Base-by-base conservation (phyloP, 2,329 filamentous ascomycete species). In the Aspergillus oerlinghausenensis region DNA sequence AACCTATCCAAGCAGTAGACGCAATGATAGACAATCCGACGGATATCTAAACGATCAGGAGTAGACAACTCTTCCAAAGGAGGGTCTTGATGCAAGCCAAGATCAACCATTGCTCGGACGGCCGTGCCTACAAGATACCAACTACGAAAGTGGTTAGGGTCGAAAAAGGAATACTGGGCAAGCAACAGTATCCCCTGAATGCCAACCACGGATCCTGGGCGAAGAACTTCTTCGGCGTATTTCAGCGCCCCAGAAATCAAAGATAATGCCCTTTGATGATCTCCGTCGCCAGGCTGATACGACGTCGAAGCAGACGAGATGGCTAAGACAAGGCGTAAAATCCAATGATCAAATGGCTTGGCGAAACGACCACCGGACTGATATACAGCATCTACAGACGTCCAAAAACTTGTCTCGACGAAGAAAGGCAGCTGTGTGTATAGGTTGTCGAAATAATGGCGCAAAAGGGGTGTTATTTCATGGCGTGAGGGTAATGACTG, bases 41-140 rank as follows among this genome's bases (percentile, higher is more conserved):
- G 85, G 58, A 91, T 80, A 63, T 96, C 90, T 11, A 96, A 77
- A 49, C 86, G 84, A 2, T 83, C 78, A 63, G 86, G 87, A 56
- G 90, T 85, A 10, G 87, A 82, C 28, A 85, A 77, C 17, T 88
- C 82, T 60, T 88, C 86, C 55, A 83, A 81, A 0, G 89, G 88
- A 3, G 92, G 91, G 64, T 97, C 93, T 74, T 97, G 93, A 72
- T 97, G 94, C 56, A 95, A 86, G 7, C 94, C 94, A 29, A 97
- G 77, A 75, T 99, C 94, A 23, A 97, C 84, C 68, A 93, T 86
- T 5, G 92, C 90, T 56, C 93, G 85, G 43, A 90, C 90, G 6
- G 93, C 92, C 70, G 94, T 92, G 6, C 93, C 94, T 55, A 97
- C 89, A 60, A 97, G 76, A 62, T 94, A 92, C 92, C 94, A 97